Base-by-base conservation (phyloP, 306 rosid genomes). In the Quercus glauca region DNA sequence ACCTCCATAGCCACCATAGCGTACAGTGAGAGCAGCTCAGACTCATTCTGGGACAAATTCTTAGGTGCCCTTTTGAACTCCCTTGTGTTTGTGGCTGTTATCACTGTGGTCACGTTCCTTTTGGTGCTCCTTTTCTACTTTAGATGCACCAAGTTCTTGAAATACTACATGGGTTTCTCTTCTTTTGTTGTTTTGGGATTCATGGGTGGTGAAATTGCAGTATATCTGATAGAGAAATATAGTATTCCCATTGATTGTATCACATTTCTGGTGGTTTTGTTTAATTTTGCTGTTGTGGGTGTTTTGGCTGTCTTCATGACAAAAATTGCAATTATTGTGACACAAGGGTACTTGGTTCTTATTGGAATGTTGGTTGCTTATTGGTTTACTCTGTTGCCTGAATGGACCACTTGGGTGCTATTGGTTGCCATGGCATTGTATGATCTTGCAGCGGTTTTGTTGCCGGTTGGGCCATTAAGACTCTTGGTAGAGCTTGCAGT, bases 321-420 rank as follows among this genome's bases (percentile, higher is more conserved):
- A 1, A 95, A 91, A 91, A 91, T 91, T 91, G 85, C 98, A 3
- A 92, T 95, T 76, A 1, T 90, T 71, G 91, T 95, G 43, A 92
- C 99, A 1, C 98, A 92, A 87, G 94, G 91, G 3, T 92, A 92
- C 77, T 86, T 95, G 86, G 91, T 95, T 69, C 52, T 90, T 68
- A 91, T 92, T 85, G 99, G 99, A 51, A 90, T 95, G 61, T 70
- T 95, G 90, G 94, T 89, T 58, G 98, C 99, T 61, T 95, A 92
- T 87, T 92, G 92, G 87, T 95, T 95, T 76, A 95, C 98, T n/a
- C 84, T 90, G 82, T 87, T 95, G 74, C 99, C 99, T 65, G 99
- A 95, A 76, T 95, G 99, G 99, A 92, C 99, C 56, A 92, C 99
- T 4, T 95, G 99, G 98, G 89, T 86, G 43, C 82, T 95, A 53